Conservation (phyloP, 371 early-diverging fungal genomes). For the Haplosporangium sp. region DNA sequence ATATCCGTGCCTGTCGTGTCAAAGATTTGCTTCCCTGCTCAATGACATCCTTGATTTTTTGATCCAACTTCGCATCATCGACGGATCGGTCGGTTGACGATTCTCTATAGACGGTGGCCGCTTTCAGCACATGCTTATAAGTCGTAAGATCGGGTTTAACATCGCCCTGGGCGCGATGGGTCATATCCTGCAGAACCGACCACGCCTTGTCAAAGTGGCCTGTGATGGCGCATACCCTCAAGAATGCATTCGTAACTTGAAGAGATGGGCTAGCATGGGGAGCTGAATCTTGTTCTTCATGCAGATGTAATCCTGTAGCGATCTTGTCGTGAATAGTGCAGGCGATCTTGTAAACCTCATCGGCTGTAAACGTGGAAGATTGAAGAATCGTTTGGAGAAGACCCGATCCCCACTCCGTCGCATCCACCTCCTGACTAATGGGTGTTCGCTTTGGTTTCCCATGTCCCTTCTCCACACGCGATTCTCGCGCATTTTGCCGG, state of each 20-base stretch:
- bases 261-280: slow-evolving; percentile 14
- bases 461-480: background rate
- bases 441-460: background rate
- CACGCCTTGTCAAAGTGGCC: slow-evolving; percentile 42
- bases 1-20: slow-evolving; percentile 25
- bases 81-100: background rate
- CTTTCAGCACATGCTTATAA: slow-evolving; percentile 25
- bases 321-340: slow-evolving; percentile 22
- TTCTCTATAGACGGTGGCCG: slow-evolving; percentile 8
- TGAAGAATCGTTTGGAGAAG: slow-evolving; percentile 36
- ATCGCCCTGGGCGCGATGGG: slow-evolving; percentile 23
- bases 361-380: slow-evolving; percentile 31
- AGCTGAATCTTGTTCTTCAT: background rate
- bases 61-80: slow-evolving; percentile 4
- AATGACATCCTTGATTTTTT: slow-evolving; percentile 18
- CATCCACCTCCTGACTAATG: background rate
- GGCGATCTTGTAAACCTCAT: slow-evolving; percentile 37
- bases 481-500: background rate
- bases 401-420: slow-evolving; percentile 1
- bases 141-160: slow-evolving; percentile 46
- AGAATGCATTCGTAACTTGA: slow-evolving; percentile 36
- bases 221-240: slow-evolving; percentile 35
- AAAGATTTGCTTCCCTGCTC: slow-evolving; percentile 22
- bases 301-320: slow-evolving; percentile 5
- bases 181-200: slow-evolving; percentile 24